Conservation (phyloP, 2,329 filamentous ascomycete genomes). For the Geoglossum cookeanum region DNA sequence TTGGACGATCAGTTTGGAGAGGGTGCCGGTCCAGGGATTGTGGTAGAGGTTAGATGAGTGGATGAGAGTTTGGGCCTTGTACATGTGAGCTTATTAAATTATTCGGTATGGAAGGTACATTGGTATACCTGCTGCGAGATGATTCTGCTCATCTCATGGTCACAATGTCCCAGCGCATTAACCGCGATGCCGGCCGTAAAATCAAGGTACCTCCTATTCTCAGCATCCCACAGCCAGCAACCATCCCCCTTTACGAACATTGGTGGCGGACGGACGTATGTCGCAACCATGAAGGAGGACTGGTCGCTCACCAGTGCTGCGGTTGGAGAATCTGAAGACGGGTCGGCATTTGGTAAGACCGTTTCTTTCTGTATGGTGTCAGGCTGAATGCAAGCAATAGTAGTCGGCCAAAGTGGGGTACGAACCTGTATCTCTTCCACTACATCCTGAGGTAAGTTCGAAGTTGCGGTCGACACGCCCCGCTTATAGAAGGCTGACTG, state of each 20-base stretch:
- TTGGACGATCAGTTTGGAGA: slow-evolving; percentile 70
- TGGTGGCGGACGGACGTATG: slow-evolving; percentile 75
- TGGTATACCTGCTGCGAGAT: slow-evolving; percentile 52
- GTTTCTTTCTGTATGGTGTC: slow-evolving; percentile 23
- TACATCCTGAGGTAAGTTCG: slow-evolving; percentile 16
- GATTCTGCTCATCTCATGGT: slow-evolving; percentile 55
- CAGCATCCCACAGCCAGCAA: slow-evolving; percentile 75
- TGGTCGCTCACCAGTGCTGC: slow-evolving; percentile 55
- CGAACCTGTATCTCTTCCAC: slow-evolving; percentile 15
- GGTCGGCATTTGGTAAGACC: slow-evolving; percentile 49
- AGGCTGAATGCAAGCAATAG: not conserved
- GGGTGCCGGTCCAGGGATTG: slow-evolving; percentile 82
- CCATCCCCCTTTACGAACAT: slow-evolving; percentile 81
- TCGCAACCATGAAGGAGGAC: slow-evolving; percentile 82
- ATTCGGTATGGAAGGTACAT: not conserved
- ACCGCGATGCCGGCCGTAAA: slow-evolving; percentile 94
- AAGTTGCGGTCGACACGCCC: slow-evolving; percentile 10
- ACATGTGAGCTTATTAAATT: too few species aligned
- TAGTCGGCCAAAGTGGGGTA: not conserved
- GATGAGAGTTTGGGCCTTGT: slow-evolving; percentile 51
- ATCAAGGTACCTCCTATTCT: slow-evolving; percentile 78
- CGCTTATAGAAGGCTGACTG: not conserved
- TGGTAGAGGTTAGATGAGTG: slow-evolving; percentile 95
- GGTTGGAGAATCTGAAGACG: slow-evolving; percentile 52
- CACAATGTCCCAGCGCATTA: slow-evolving; percentile 78